Evolutionary conservation across 805 yeast genomes (phyloP).

Genomic region (Sungouiozyma ichnusensis): DNA sequence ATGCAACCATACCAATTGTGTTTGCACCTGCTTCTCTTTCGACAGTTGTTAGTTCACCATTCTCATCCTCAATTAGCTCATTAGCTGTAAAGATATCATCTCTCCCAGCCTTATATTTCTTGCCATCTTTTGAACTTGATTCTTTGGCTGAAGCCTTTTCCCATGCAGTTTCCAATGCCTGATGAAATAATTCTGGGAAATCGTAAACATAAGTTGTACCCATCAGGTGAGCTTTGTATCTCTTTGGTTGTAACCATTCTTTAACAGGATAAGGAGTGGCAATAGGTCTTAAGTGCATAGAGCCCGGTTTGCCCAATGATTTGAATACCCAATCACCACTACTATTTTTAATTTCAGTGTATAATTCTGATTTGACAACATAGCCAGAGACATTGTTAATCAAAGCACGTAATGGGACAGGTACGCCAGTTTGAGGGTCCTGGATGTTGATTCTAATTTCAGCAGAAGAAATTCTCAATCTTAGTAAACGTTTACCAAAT

Average conservation of each 20-base stretch:
- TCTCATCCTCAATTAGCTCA: constrained; percentile 80
- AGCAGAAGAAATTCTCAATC: constrained; percentile 93
- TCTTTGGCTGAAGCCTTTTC: constrained; percentile 33
- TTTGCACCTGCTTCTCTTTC: constrained; percentile 95
- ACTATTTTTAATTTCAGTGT: constrained; percentile 85
- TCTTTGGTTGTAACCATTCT: constrained; percentile 96
- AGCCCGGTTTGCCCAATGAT: constrained; percentile 88
- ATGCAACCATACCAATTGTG: constrained; percentile 95
- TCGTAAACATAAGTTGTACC: constrained; percentile 98
- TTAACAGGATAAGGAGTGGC: constrained; percentile 95
- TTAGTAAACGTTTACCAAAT: constrained; percentile 93
- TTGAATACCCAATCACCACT: constrained; percentile 96
- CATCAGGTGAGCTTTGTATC: constrained; percentile 96
- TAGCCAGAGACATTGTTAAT: constrained; percentile 95
- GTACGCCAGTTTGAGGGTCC: constrained; percentile 75
- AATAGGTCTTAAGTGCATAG: constrained; percentile 94
- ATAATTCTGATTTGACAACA: constrained; percentile 90
- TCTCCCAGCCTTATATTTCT: constrained; percentile 3
- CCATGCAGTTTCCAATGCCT: constrained; percentile 83
- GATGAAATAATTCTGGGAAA: constrained; percentile 97
- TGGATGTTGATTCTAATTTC: constrained; percentile 94
- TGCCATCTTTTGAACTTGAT: neutral
- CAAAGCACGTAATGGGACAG: constrained; percentile 93
- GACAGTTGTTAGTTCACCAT: constrained; percentile 70
- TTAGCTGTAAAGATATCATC: constrained; percentile 67